Base-by-base conservation (phyloP, 352 stramenopile genomes). In the Globisporangium polare region DNA sequence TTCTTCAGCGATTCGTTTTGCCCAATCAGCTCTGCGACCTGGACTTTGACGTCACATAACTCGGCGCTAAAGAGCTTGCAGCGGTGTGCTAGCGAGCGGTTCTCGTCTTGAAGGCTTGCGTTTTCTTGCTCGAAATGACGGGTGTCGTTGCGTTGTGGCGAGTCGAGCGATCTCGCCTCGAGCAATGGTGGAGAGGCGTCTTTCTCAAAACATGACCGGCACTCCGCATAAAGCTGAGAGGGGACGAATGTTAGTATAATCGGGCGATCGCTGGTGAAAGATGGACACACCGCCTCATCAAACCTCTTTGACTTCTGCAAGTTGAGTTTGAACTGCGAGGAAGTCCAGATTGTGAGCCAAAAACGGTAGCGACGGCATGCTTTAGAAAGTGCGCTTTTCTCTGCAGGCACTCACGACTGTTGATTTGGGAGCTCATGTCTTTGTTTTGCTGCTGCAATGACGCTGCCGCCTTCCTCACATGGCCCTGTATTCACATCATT, bases 11-110 rank as follows among this genome's bases (percentile, higher is more conserved):
- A 41, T 33, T 17, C 27, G 18, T 42, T 66, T 52, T 41, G 7
- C 17, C 42, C 31, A n/a, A 31, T 26, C 15, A 49, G 29, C 6
- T 72, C 53, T 5, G 29, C 13, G 0, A 60, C 60, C 17, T 73
- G 45, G 0, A 31, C 4, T n/a, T 55, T n/a, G 2, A 22, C n/a
- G 6, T 55, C 63, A 9, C 27, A 45, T 7, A 68, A 49, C 13
- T 72, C 41, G 43, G 61, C 53, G 17, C 65, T 55, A 9, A 49
- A 41, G 35, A 56, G 65, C 50, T 64, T 64, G 9, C 62, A 67
- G 46, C 51, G 52, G 2, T 71, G 46, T 9, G 37, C 2, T 18
- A 68, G 33, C 3, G 55, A 22, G 31, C 47, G 31, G 2, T 56
- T 62, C 31, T 68, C 55, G 8, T 50, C 20, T 12, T 58, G 17